These are phyloP conservation scores for Cystofilobasidium capitatum DNA, from an alignment of 768 basidiomycete genomes.

Conservation along the genomic window DNA sequence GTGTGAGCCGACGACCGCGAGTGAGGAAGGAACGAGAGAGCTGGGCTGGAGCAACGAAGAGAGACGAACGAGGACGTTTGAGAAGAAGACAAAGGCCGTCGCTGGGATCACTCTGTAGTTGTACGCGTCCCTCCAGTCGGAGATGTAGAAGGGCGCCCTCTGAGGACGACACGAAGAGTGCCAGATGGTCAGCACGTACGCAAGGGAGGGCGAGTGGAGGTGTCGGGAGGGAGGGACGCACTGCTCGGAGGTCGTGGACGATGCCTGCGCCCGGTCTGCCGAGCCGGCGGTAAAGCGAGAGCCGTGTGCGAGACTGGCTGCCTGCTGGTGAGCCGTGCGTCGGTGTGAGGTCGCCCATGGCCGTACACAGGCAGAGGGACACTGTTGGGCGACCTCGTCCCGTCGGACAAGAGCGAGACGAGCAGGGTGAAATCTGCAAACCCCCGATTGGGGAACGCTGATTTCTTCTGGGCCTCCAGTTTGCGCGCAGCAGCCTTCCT, in stretches of 20 bases:
- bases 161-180: not conserved
- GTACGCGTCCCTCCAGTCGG: slow-evolving; percentile 86
- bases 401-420: too few species aligned
- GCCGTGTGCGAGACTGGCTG: not conserved
- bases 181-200: not conserved
- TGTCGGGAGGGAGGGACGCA: not conserved
- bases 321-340: not conserved
- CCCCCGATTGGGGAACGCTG: too few species aligned
- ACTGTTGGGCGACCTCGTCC: too few species aligned
- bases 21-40: not conserved
- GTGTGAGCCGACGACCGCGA: not conserved
- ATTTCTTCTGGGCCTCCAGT: too few species aligned
- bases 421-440: too few species aligned
- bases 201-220: too few species aligned
- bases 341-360: not conserved
- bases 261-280: slow-evolving; percentile 15
- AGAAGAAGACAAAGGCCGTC: slow-evolving; percentile 73
- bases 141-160: slow-evolving; percentile 60
- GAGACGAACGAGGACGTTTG: slow-evolving; percentile 50
- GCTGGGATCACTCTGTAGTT: slow-evolving; percentile 84
- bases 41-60: not conserved
- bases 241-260: slow-evolving; percentile 9
- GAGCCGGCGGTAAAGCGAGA: not conserved
- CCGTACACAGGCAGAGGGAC: too few species aligned
- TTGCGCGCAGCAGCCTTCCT: too few species aligned